Percentiles rank a stretch among this genome's conserved stretches.
These are phyloP conservation scores for Pleurotus sapidus DNA, from an alignment of 768 basidiomycete species.

Conservation along the genomic window DNA sequence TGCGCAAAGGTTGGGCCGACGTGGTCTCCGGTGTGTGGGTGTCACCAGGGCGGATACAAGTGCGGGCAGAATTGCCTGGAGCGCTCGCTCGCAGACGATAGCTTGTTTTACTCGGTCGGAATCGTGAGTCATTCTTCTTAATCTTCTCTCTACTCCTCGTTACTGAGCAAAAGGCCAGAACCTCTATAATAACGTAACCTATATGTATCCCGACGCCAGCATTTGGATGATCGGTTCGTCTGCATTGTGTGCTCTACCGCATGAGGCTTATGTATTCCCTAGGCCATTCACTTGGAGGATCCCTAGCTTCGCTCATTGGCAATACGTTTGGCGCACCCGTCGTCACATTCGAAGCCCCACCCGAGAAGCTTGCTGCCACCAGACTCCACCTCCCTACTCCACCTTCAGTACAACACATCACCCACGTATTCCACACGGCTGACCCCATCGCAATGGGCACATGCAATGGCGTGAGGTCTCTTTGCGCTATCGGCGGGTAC, in stretches of 20 bases:
- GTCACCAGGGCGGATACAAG: constrained; percentile 69
- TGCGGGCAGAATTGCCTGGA: constrained; percentile 86
- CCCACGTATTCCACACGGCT: constrained; percentile 89
- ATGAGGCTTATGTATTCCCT: not conserved
- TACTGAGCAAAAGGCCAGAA: constrained; percentile 45
- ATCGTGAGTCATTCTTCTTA: constrained; percentile 48
- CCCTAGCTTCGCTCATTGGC: constrained; percentile 80
- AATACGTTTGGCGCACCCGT: constrained; percentile 91
- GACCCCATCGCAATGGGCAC: constrained; percentile 91
- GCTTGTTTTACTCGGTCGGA: constrained; percentile 85
- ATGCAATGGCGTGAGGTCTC: constrained; percentile 67
- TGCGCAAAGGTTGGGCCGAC: constrained; percentile 94
- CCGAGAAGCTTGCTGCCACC: constrained; percentile 64
- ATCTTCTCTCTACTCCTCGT: not conserved
- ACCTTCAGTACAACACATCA: constrained; percentile 74
- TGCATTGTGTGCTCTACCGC: not conserved
- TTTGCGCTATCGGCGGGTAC: constrained; percentile 62
- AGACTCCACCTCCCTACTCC: constrained; percentile 88
- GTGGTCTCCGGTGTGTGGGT: constrained; percentile 91
- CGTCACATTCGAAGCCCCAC: constrained; percentile 87
- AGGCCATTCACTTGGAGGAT: constrained; percentile 82
- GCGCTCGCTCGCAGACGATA: constrained; percentile 71
- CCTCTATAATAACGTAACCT: constrained; percentile 88
- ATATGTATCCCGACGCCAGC: constrained; percentile 84
- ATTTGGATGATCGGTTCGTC: constrained; percentile 69